A percentile compares a stretch with the other conserved stretches of the same genome.
Conservation (phyloP, 2,329 filamentous ascomycete genomes). For the Didymella pinodella region DNA sequence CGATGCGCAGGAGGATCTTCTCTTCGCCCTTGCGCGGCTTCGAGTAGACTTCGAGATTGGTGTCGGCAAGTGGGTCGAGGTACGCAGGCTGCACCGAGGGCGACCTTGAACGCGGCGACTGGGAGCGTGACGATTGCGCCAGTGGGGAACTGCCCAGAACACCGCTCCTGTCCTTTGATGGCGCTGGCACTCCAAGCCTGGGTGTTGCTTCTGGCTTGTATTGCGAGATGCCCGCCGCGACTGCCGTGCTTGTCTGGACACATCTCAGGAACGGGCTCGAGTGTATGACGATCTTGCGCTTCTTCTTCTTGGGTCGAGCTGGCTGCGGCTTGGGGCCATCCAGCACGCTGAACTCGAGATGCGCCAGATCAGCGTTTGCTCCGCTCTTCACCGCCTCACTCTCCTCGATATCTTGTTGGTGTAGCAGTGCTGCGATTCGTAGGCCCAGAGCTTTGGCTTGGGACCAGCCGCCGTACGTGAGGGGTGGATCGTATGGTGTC, state of each 20-base stretch:
- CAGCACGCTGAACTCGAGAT: slow-evolving; percentile 34
- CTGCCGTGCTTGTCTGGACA: slow-evolving; percentile 87
- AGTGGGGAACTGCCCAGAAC: slow-evolving; percentile 21
- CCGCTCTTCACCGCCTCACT: slow-evolving; percentile 38
- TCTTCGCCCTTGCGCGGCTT: slow-evolving; percentile 48
- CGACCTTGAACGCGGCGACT: slow-evolving; percentile 24
- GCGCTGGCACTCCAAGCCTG: slow-evolving; percentile 31
- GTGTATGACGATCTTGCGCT: slow-evolving; percentile 84
- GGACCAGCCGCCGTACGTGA: slow-evolving; percentile 93
- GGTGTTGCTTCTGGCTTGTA: slow-evolving; percentile 55
- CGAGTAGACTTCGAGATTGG: slow-evolving; percentile 46
- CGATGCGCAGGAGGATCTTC: slow-evolving; percentile 70
- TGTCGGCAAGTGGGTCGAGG: slow-evolving; percentile 48
- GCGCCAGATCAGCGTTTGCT: slow-evolving; percentile 29
- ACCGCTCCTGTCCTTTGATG: slow-evolving; percentile 28
- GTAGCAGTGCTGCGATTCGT: slow-evolving; percentile 78
- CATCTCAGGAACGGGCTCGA: slow-evolving; percentile 94
- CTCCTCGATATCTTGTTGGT: slow-evolving; percentile 59
- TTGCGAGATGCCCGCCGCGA: slow-evolving; percentile 83
- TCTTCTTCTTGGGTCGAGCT: slow-evolving; percentile 62
- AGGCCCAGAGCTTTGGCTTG: slow-evolving; percentile 83
- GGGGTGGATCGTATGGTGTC: slow-evolving; percentile 91
- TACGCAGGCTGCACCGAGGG: slow-evolving; percentile 33
- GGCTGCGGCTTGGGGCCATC: slow-evolving; percentile 26
- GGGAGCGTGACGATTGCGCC: slow-evolving; percentile 22